Base-by-base conservation (phyloP, 2,329 filamentous ascomycete species). In the Thelonectria blattea region DNA sequence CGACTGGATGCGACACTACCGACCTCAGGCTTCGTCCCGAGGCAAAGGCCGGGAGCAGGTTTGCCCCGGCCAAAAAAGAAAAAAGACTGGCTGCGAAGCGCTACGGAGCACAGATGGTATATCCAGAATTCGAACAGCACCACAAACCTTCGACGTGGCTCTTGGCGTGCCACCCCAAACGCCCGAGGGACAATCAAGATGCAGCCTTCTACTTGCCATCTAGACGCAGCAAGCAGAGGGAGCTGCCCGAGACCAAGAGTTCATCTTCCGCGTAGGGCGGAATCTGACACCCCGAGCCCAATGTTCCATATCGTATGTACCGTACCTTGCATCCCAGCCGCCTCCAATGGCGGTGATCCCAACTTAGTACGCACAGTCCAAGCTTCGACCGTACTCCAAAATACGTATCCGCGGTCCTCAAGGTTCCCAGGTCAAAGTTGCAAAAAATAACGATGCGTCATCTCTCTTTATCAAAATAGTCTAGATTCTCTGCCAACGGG, bases 401-500 rank as follows among this genome's bases (percentile, higher is more conserved):
- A 24, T 24, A 24, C 22, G 22, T 3, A 10, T n/a, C n/a, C n/a
- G n/a, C n/a, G n/a, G 3, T 6, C 3, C 22, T n/a, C 22, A 30
- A 47, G 7, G 20, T 47, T 2, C 15, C 11, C 32, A 37, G 52
- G 18, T 27, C 20, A 20, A 17, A 18, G 8, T 30, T 52, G 48
- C 24, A 34, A 45, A n/a, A 52, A 30, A 30, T 8, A 30, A 7
- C 47, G 24, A 56, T 42, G 52, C 43, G 48, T 61, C 49, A 62
- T 66, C 63, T 68, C 55, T 69, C 68, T 61, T 59, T 63, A 69
- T 65, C 15, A 61, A 62, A 62, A 71, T 30, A 7, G 27, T 71
- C 67, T 70, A 69, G 56, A 69, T 69, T 71, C 63, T 67, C 59
- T 62, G 55, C 58, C 60, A 62, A 52, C 46, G 58, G 62, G 42